Base-by-base conservation (phyloP, 805 yeast genomes). In the Sugiyamaella chiloensis region DNA sequence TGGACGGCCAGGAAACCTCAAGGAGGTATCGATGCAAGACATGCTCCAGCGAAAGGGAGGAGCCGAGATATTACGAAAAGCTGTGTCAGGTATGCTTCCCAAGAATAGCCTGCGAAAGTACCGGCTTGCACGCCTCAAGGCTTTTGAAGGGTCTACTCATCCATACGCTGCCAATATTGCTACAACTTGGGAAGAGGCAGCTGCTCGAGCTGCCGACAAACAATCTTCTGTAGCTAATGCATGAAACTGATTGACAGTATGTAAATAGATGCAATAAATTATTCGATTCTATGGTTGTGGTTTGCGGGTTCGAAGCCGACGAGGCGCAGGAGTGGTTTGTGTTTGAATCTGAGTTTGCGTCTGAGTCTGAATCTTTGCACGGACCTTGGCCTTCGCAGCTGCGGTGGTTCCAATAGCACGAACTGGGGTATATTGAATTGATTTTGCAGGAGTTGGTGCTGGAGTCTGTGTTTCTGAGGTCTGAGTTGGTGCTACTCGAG, bases 21-120 rank as follows among this genome's bases (percentile, higher is more conserved):
- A 85, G 59, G 80, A 87, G 57, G 76, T 81, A 37, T 81, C 96
- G 19, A 85, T 93, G 93, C 81, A 81, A 47, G 81, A 79, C 52
- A 69, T 90, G 66, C 78, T 80, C 32, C 79, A 72, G 40, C 83
- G 89, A 63, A 81, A 83, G 59, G 99, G 99, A 5, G 86, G 81
- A 57, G 83, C 87, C n/a, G 98, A 93, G 66, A 70, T 90, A 9
- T 71, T 93, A 59, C 78, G 69, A 59, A 80, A 85, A 58, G 98
- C 99, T 1, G 99, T 93, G 4, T 83, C 87, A 53, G 95, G 95
- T 48, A 93, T 93, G 99, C 74, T 93, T 47, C 99, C 99, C 36
- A 90, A 87, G 70, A 91, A 93, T 66, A 81, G 82, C 60, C 77
- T 84, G 54, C 80, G 98, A 66, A 78, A 83, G 59, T 69, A 73